Evolutionary conservation across 108 stramenopile species (phyloP), one percentile per base, ranked within the genome.

Genomic region (Parmales sp.): DNA sequence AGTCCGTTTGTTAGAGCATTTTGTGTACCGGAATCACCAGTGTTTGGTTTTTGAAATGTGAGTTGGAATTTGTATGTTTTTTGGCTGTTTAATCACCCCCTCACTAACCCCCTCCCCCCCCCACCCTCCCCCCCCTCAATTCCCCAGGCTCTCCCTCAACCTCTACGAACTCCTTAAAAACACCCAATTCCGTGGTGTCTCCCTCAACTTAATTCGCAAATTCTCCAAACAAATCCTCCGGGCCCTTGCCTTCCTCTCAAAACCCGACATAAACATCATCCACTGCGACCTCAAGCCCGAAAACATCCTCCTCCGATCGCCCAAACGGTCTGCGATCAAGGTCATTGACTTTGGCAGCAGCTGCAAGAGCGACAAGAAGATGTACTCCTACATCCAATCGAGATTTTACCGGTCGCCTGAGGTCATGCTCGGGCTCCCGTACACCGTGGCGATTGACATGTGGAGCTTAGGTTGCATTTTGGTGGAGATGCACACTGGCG

Each of bases 281-380:
- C 98, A 99, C 78, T 97, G 98, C 68, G 98, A 99, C 81, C 81
- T 99, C 60, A 99, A 99, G 74, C 98, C 98, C 5, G 98, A 99
- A 75, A 98, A 99, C 78, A 98, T 98, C 71, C 74, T 98, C 39
- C 69, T 99, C 39, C 79, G 93, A 1, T 90, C 92, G 76, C 93
- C 94, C 8, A 93, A 94, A 60, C 83, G 94, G 25, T 90, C 89
- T 64, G 94, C 90, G 38, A 90, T 99, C 67, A 96, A 96, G 64
- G 88, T 99, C 13, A 97, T 99, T 78, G 98, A 95, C 72, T 95
- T 95, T 81, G 98, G 98, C 29, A 91, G 90, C 18, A 92, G 92
- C 5, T 99, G 97, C 81, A 78, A 82, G 45, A 81, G 83, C 11
- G 82, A 90, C 70, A 82, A 84, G 65, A 83, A 90, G 29, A 95